Evolutionary conservation across 148 eudicot species (phyloP).

Genomic region (Rhododendron griersonianum): DNA sequence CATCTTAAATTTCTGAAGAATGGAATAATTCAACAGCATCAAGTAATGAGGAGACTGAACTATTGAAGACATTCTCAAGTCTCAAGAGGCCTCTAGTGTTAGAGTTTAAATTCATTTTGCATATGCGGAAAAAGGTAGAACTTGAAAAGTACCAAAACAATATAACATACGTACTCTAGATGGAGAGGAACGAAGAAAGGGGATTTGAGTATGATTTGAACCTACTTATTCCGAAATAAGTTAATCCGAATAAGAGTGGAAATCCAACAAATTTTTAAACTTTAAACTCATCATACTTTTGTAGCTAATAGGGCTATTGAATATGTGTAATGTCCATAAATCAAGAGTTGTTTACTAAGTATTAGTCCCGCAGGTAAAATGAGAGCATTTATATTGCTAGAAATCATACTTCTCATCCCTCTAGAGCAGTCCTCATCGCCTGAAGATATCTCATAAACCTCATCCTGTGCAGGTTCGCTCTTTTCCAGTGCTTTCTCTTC

Average conservation of each 20-base stretch:
- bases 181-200: background rate
- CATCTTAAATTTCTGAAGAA: background rate
- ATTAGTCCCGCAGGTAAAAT: background rate
- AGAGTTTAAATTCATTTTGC: background rate
- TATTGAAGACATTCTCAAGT: background rate
- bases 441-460: slow-evolving; percentile 62
- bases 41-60: background rate
- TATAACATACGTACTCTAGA: background rate
- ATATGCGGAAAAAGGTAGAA: background rate
- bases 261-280: background rate
- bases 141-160: background rate
- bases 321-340: background rate
- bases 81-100: background rate
- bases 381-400: background rate
- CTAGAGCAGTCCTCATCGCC: slow-evolving; percentile 72
- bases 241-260: background rate
- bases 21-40: background rate
- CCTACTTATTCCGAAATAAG: background rate
- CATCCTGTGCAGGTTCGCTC: slow-evolving; percentile 27
- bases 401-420: slow-evolving; percentile 84
- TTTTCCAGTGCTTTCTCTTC: slow-evolving; percentile 23
- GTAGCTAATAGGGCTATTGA: background rate
- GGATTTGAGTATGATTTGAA: background rate
- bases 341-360: background rate
- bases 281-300: background rate